Evolutionary conservation across 2,329 filamentous ascomycete genomes (phyloP), one percentile per base, ranked within the genome.

Genomic region (Aureobasidium sp.): DNA sequence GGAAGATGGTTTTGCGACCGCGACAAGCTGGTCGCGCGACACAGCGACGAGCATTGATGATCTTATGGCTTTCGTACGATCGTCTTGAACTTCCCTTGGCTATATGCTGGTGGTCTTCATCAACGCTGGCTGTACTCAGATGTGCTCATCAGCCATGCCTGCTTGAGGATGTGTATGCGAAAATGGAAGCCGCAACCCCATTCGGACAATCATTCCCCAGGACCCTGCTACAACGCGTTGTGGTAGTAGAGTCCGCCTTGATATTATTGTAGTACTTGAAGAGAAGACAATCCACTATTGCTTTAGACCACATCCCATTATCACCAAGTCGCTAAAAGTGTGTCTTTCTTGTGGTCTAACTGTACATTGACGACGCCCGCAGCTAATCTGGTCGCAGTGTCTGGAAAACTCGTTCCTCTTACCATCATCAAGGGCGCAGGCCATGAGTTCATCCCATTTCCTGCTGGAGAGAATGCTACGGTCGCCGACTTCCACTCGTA

Each of bases 101-200:
- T 29, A 29, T 47, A 29, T n/a, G 26, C n/a, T 17, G 44, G 13
- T 2, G 7, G 13, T 9, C 44, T 47, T 2, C 27, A 6, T 47
- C 13, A 1, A 15, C 27, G 2, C 24, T 15, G 10, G 13, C 2
- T 13, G 5, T 12, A 7, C 20, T 26, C 5, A 1, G 17, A 20
- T 24, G 20, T 44, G 1, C 9, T 9, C 5, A 29, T 26, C 26
- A 17, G 29, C 29, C 44, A 29, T 15, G 17, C 50, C 50, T 52
- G 12, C 20, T 37, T 39, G 24, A 52, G 20, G 15, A 5, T 24
- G 34, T 52, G 1, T 17, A 17, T 24, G 32, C 20, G 32, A 27
- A 15, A 27, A 64, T 79, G 75, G 36, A 80, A 57, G 53, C 53
- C 24, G 41, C 12, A 46, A 46, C 53, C 29, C 17, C 32, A 57